Evolutionary conservation across 106 monocot genomes (phyloP).

Genomic region (Phalaenopsis equestris): DNA sequence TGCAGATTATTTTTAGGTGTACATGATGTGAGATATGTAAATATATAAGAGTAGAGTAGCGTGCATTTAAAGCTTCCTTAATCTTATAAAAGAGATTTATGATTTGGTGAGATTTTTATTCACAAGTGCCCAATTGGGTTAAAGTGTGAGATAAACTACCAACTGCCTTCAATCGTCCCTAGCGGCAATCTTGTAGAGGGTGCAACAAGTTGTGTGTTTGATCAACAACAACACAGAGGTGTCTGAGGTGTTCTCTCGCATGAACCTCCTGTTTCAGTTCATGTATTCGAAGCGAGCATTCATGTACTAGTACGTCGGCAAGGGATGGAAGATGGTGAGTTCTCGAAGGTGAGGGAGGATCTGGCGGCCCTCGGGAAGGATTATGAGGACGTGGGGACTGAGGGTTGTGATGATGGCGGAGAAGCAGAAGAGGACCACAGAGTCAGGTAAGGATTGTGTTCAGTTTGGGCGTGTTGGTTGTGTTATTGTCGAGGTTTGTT

Average conservation of each 20-base stretch:
- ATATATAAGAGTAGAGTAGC: no score
- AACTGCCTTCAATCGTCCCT: slow-evolving; percentile 79
- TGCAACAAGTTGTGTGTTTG: slow-evolving; percentile 83
- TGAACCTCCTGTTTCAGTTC: slow-evolving; percentile 87
- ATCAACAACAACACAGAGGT: slow-evolving; percentile 94
- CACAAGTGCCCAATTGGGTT: slow-evolving; percentile 79
- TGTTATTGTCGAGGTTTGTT: not conserved
- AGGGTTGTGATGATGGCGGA: slow-evolving; percentile 44
- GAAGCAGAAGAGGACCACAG: slow-evolving; percentile 41
- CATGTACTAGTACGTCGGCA: slow-evolving; percentile 93
- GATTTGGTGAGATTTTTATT: not conserved
- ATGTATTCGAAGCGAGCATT: slow-evolving; percentile 92
- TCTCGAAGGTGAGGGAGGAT: slow-evolving; percentile 81
- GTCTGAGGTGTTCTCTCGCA: slow-evolving; percentile 86
- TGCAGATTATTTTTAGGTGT: no score
- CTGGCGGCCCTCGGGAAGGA: slow-evolving; percentile 88
- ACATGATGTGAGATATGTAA: no score
- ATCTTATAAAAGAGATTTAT: no score
- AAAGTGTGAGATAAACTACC: slow-evolving; percentile 95
- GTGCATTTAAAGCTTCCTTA: no score
- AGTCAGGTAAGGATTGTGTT: not conserved
- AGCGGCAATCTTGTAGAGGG: slow-evolving; percentile 76
- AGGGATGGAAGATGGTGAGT: slow-evolving; percentile 94
- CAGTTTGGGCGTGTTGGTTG: not conserved
- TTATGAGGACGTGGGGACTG: slow-evolving; percentile 87